Percentiles rank a stretch among this genome's conserved stretches.
Conservation (phyloP, 2,329 filamentous ascomycete genomes). For the Microascus cirrosus region DNA sequence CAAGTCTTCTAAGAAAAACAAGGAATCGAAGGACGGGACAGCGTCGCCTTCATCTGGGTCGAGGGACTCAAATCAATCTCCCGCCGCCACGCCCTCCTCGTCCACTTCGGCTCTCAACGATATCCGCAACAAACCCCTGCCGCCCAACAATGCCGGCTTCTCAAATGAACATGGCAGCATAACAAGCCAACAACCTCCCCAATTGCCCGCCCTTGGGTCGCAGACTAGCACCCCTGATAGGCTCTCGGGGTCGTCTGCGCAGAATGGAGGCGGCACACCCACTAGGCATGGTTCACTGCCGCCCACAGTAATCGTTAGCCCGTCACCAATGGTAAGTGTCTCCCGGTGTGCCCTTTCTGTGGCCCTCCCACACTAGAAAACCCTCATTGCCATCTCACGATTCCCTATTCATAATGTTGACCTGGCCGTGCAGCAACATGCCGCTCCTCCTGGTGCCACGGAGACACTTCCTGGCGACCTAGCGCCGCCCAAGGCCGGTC, state of each 20-base stretch:
- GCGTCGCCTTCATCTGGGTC: constrained; percentile 55
- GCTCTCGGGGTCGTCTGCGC: constrained; percentile 27
- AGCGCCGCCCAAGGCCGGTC: constrained; percentile 80
- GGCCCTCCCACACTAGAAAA: background rate
- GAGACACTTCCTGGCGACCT: constrained; percentile 98
- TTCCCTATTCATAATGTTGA: background rate
- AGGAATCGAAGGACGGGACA: constrained; percentile 63
- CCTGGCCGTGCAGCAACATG: constrained; percentile 47
- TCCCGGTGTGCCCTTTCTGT: background rate
- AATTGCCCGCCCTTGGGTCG: constrained; percentile 14
- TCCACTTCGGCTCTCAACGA: constrained; percentile 86
- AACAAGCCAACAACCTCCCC: constrained; percentile 25
- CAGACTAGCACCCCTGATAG: constrained; percentile 22
- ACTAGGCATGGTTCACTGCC: constrained; percentile 55
- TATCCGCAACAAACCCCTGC: constrained; percentile 69
- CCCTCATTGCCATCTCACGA: constrained; percentile 1
- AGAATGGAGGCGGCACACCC: constrained; percentile 43
- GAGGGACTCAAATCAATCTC: constrained; percentile 48
- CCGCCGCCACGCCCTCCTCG: constrained; percentile 68
- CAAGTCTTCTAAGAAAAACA: constrained; percentile 72
- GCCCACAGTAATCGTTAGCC: constrained; percentile 88
- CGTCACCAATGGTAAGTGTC: constrained; percentile 72
- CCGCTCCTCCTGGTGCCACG: constrained; percentile 82
- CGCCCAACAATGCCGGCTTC: constrained; percentile 37
- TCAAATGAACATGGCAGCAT: constrained; percentile 26